Evolutionary conservation across 306 rosid genomes (phyloP), one percentile per base, ranked within the genome.

Genomic region (Quercus robur): DNA sequence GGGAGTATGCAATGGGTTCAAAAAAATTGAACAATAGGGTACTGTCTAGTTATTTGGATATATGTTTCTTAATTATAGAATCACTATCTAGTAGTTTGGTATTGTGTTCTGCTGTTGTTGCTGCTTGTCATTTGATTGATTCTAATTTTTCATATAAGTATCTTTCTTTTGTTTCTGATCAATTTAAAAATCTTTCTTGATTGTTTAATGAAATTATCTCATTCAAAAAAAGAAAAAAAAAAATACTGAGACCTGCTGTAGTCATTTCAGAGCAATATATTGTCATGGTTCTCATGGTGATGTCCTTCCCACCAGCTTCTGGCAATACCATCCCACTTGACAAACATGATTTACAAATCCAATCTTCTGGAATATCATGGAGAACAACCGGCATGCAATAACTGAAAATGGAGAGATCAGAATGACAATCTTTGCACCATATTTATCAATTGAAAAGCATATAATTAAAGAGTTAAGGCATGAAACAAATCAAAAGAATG

Each of bases 271-370:
- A 4, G 12, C 56, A 14, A 74, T 64, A 70, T 14, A 72, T 57
- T 13, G 28, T 11, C 4, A 59, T 3, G 2, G 15, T 31, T 44
- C 63, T 21, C 8, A 46, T 11, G 26, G 11, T 4, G 30, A 13
- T 76, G 26, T 64, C 77, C 70, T 75, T 71, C 49, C 26, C 64
- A 57, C 25, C 59, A 63, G 38, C 51, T 20, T 71, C 55, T 52
- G 61, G 68, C 26, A 77, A 75, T 54, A 59, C 68, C 52, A 33
- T 4, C 56, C 17, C 77, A 4, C 57, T 56, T 52, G 73, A 8
- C 25, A 57, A 11, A 76, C 98, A 94, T 58, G 82, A 15, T 28
- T 86, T 90, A 77, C 98, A 94, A n/a, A 78, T 11, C 97, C 97
- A 94, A 12, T 67, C 41, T 4, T 81, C 76, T 12, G 88, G 90